Percentiles rank a stretch among this genome's conserved stretches.
Conservation (phyloP, 2,329 filamentous ascomycete genomes). For the Emericellopsis cladophorae region DNA sequence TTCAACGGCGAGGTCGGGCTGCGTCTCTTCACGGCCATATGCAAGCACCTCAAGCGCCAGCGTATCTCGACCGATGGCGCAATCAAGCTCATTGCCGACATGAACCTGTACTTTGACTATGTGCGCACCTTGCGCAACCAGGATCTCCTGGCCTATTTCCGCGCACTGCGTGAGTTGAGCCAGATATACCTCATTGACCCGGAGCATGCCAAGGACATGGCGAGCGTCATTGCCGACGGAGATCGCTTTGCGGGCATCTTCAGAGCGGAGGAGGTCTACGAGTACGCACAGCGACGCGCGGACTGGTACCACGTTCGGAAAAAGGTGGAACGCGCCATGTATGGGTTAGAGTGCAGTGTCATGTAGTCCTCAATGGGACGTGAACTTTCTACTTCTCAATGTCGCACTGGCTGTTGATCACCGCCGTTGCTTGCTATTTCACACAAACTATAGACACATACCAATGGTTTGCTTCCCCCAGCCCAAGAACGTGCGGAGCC, state of each 20-base stretch:
- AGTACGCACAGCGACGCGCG: slow-evolving; percentile 85
- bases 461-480: too few species aligned
- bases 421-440: too few species aligned
- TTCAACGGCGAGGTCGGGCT: slow-evolving; percentile 97
- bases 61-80: slow-evolving; percentile 82
- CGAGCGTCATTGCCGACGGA: slow-evolving; percentile 83
- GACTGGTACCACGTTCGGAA: slow-evolving; percentile 90
- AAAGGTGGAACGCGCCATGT: slow-evolving; percentile 92
- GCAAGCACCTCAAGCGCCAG: slow-evolving; percentile 96
- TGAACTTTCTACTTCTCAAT: too few species aligned
- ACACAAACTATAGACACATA: too few species aligned
- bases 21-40: slow-evolving; percentile 79
- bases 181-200: slow-evolving; percentile 92
- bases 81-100: slow-evolving; percentile 87
- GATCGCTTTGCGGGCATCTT: slow-evolving; percentile 89
- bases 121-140: slow-evolving; percentile 70
- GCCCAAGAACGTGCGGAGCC: too few species aligned
- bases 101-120: slow-evolving; percentile 86
- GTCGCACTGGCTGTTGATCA: too few species aligned
- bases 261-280: slow-evolving; percentile 90
- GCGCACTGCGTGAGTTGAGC: slow-evolving; percentile 77
- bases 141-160: slow-evolving; percentile 81
- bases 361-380: slow-evolving; percentile 43
- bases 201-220: slow-evolving; percentile 80
- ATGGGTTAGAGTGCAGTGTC: slow-evolving; percentile 74